Base-by-base conservation (phyloP, 768 basidiomycete genomes). In the Leccinum rimulosum region DNA sequence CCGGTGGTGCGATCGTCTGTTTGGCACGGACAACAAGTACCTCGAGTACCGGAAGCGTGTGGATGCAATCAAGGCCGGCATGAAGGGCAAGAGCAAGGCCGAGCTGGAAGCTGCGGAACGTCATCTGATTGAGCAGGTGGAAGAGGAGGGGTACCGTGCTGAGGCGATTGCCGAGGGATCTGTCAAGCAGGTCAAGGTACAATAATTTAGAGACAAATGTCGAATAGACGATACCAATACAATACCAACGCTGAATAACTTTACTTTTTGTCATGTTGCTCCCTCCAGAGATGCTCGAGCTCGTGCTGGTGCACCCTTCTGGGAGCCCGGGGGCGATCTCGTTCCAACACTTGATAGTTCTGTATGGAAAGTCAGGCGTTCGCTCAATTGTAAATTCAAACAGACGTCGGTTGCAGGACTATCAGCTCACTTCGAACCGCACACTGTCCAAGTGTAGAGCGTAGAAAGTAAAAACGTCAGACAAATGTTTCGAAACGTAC, bases 21-120 rank as follows among this genome's bases (percentile, higher is more conserved):
- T 91, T 68, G 95, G 95, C 53, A 98, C 96, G 0, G 96, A 99
- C 68, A 74, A 80, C 74, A 93, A 92, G 79, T 98, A 97, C 77
- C 84, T 79, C 22, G 87, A 84, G 35, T 94, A 95, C 79, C 84
- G 87, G 61, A 78, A 76, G 50, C 84, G 85, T 38, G 74, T 95
- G 30, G 73, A 78, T 25, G 84, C 82, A 7, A 86, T 84, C 57
- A 87, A 86, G 78, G 75, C 74, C 19, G 71, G 76, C 6, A 78
- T 81, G 80, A 81, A 80, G 70, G 76, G 75, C 63, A 81, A 83
- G 52, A 79, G 75, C 50, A 77, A 80, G 65, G 82, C 82, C 49
- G 81, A 89, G 65, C 73, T 75, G 54, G 75, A 74, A 6, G 80
- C 74, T 47, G 72, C 87, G 22, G 89, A 91, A 76, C 78, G 78